A percentile compares a stretch with the other conserved stretches of the same genome.
Evolutionary conservation across 306 rosid species (phyloP).

Genomic region (Cicer cuneatum): DNA sequence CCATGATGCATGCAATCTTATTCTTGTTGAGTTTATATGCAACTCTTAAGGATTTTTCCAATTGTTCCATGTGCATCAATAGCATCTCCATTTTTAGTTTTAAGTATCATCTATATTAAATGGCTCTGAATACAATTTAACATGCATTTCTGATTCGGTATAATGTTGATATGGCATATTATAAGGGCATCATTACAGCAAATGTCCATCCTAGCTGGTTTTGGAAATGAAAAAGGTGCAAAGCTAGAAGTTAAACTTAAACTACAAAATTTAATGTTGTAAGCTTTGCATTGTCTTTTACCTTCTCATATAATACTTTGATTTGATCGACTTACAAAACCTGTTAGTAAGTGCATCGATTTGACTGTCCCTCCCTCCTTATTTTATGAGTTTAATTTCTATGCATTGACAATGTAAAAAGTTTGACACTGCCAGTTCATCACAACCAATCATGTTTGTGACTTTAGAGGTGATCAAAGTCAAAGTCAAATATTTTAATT

Average conservation of each 20-base stretch:
- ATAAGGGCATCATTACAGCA: conserved; percentile 2
- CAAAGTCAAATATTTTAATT: too few species aligned
- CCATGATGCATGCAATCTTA: conserved; percentile 28
- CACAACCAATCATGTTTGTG: too few species aligned
- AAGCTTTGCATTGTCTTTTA: conserved; percentile 18
- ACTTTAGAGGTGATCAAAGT: too few species aligned
- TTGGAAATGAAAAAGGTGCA: conserved; percentile 5
- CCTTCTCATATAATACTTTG: conserved; percentile 20
- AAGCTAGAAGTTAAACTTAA: conserved; percentile 30
- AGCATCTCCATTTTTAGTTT: conserved; percentile 22
- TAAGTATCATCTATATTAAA: conserved; percentile 18
- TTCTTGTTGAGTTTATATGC: conserved; percentile 5
- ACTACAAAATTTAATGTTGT: not conserved
- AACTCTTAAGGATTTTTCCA: conserved; percentile 20
- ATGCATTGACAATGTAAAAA: too few species aligned
- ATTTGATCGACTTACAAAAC: conserved; percentile 15
- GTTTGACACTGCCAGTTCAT: too few species aligned
- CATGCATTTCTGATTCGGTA: conserved; percentile 1
- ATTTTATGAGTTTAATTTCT: not conserved
- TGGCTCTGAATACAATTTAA: not conserved
- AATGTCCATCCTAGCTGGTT: not conserved
- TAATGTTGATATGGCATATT: conserved; percentile 10
- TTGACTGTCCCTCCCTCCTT: conserved; percentile 1
- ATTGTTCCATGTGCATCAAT: conserved; percentile 11
- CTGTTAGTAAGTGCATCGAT: conserved; percentile 2